phyloP scores from a whole-genome alignment of 352 stramenopile species.

The Phytophthora syringae region DNA sequence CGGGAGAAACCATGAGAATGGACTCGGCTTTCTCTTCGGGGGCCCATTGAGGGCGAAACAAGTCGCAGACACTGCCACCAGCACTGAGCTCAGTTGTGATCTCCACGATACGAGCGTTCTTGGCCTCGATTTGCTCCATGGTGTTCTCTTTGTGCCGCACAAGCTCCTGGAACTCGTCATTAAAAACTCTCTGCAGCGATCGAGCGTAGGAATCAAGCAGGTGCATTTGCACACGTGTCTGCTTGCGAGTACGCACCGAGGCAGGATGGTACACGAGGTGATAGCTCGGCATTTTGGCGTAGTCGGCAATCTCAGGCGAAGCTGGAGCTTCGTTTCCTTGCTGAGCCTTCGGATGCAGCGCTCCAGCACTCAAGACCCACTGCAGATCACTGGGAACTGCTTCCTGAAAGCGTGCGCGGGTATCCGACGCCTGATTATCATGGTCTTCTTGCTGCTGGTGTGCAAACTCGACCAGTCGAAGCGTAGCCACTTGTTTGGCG shows the following conservation, averaged over 20 bases:
- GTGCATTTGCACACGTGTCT: slow-evolving; percentile 89
- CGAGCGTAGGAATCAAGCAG: slow-evolving; percentile 81
- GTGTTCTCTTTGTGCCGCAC: slow-evolving; percentile 77
- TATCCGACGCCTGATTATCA: slow-evolving; percentile 22
- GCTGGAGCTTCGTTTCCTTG: slow-evolving; percentile 7
- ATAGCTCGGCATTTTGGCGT: slow-evolving; percentile 55
- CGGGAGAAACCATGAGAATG: slow-evolving; percentile 66
- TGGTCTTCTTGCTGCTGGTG: slow-evolving; percentile 62
- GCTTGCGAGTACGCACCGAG: slow-evolving; percentile 76
- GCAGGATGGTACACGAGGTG: slow-evolving; percentile 90
- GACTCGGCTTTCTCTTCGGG: slow-evolving; percentile 69
- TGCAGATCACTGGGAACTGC: slow-evolving; percentile 56
- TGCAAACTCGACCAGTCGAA: slow-evolving; percentile 71
- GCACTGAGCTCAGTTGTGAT: slow-evolving; percentile 76
- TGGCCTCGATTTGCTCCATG: slow-evolving; percentile 88
- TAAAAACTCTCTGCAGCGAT: slow-evolving; percentile 79
- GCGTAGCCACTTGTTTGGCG: slow-evolving; percentile 58
- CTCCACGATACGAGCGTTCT: slow-evolving; percentile 89
- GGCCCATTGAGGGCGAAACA: slow-evolving; percentile 61
- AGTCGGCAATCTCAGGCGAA: slow-evolving; percentile 15
- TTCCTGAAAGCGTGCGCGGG: slow-evolving; percentile 54
- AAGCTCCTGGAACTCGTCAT: slow-evolving; percentile 85
- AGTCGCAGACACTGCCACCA: slow-evolving; percentile 23
- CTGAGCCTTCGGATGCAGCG: slow-evolving; percentile 46
- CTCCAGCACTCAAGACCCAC: slow-evolving; percentile 63